Percentiles rank a stretch among this genome's conserved stretches.
phyloP scores from a whole-genome alignment of 805 yeast species.

The Blastobotrys chiropterorum region DNA sequence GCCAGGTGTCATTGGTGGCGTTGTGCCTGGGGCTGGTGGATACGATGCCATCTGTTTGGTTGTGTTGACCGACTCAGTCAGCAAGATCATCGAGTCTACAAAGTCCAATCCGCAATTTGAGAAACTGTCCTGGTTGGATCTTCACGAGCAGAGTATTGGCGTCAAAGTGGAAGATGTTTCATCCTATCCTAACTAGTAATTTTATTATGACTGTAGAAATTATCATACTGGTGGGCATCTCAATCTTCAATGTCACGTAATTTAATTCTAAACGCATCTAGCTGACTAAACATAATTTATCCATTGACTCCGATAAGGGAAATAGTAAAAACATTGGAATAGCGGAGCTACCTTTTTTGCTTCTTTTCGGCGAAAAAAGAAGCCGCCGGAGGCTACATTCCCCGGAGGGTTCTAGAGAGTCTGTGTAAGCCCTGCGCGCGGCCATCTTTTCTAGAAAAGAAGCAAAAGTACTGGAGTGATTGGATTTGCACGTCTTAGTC shows the following conservation, averaged over 20 bases:
- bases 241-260: no score
- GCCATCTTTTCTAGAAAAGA: no score
- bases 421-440: no score
- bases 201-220: no score
- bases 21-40: conserved; percentile 99
- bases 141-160: neutral
- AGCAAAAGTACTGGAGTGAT: no score
- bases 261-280: no score
- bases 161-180: neutral
- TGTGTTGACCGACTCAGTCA: conserved; percentile 43
- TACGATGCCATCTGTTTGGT: conserved; percentile 84
- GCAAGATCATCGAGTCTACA: conserved; percentile 23
- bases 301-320: no score
- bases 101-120: neutral
- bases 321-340: neutral
- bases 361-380: neutral
- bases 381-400: neutral
- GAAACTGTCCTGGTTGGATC: neutral
- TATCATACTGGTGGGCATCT: no score
- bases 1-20: conserved; percentile 86
- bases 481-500: no score
- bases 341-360: neutral
- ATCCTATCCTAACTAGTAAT: neutral
- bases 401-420: no score
- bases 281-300: no score